A percentile compares a stretch with the other conserved stretches of the same genome.
Evolutionary conservation across 1,284 basidiomycete genomes (phyloP).

Genomic region (Marasmius fiardii): DNA sequence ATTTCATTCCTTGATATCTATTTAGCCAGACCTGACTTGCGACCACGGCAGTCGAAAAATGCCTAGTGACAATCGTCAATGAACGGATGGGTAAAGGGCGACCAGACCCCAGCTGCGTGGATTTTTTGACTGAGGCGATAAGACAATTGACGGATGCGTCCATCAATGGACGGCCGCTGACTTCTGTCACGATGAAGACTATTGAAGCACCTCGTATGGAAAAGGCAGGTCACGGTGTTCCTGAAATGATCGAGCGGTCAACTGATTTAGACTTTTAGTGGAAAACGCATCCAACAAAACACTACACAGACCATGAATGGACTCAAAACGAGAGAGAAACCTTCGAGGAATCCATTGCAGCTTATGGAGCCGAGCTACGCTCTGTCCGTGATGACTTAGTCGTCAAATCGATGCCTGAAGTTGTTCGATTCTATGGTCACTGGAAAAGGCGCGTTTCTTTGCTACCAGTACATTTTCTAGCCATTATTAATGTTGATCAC

Average conservation of each 20-base stretch:
- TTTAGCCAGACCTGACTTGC: slow-evolving; percentile 5
- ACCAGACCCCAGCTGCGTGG: slow-evolving; percentile 47
- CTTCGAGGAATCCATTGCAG: slow-evolving; percentile 73
- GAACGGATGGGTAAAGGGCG: slow-evolving; percentile 36
- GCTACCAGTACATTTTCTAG: neutral
- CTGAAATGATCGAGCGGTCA: slow-evolving; percentile 5
- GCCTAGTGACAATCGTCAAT: slow-evolving; percentile 48
- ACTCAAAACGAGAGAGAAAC: slow-evolving; percentile 63
- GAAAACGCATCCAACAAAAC: slow-evolving; percentile 60
- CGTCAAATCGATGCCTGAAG: slow-evolving; percentile 67
- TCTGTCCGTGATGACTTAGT: slow-evolving; percentile 74
- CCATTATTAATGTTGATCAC: slow-evolving; percentile 4
- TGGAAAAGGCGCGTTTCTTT: slow-evolving; percentile 84
- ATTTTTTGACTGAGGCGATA: slow-evolving; percentile 74
- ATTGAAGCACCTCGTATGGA: slow-evolving; percentile 41
- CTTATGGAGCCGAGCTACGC: slow-evolving; percentile 76
- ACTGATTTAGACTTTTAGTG: slow-evolving; percentile 43
- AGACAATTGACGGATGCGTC: slow-evolving; percentile 66
- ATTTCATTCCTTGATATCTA: slow-evolving; percentile 9
- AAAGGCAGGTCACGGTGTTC: slow-evolving; percentile 43
- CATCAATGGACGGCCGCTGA: slow-evolving; percentile 47
- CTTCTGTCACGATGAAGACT: slow-evolving; percentile 59
- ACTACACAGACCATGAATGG: slow-evolving; percentile 72
- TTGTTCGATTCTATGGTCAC: slow-evolving; percentile 80
- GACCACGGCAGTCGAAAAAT: slow-evolving; percentile 51